phyloP scores from a whole-genome alignment of 2,329 filamentous ascomycete genomes.

The Nigrospora osmanthi region DNA sequence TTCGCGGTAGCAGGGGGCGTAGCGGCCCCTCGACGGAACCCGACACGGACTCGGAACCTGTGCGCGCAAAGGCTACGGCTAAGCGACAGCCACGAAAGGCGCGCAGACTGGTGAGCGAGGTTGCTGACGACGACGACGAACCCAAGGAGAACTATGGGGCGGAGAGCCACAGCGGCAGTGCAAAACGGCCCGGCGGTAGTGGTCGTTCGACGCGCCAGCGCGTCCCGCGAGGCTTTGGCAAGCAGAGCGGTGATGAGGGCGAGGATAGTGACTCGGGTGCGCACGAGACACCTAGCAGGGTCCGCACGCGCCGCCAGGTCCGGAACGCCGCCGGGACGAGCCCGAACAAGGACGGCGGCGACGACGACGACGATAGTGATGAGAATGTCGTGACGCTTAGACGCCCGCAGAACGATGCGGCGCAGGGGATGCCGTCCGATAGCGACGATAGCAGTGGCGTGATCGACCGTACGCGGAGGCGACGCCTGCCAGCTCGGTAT shows the following conservation, averaged over 20 bases:
- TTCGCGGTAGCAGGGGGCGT: not conserved
- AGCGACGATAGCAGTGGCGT: not conserved
- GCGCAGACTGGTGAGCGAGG: not conserved
- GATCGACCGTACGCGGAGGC: not conserved
- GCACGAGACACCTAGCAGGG: constrained; percentile 8
- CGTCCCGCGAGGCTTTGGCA: not conserved
- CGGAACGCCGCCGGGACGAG: constrained; percentile 8
- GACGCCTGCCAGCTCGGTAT: not conserved
- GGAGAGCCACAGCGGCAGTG: not conserved
- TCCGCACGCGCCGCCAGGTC: constrained; percentile 10
- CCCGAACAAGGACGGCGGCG: constrained; percentile 8
- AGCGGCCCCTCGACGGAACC: constrained; percentile 6
- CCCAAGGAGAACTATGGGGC: not conserved
- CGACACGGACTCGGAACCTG: constrained; percentile 10
- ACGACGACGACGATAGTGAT: constrained; percentile 4
- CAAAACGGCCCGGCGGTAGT: not conserved
- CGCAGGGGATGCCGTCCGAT: not conserved
- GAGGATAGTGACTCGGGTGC: constrained; percentile 6
- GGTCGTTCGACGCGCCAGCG: not conserved
- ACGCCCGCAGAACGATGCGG: not conserved
- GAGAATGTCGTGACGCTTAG: not conserved
- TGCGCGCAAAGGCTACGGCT: not conserved
- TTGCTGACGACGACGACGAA: not conserved
- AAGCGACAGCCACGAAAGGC: not conserved
- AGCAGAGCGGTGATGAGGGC: not conserved